Evolutionary conservation across 805 yeast genomes (phyloP), one percentile per base, ranked within the genome.

Genomic region (Tetrapisispora fleetii): DNA sequence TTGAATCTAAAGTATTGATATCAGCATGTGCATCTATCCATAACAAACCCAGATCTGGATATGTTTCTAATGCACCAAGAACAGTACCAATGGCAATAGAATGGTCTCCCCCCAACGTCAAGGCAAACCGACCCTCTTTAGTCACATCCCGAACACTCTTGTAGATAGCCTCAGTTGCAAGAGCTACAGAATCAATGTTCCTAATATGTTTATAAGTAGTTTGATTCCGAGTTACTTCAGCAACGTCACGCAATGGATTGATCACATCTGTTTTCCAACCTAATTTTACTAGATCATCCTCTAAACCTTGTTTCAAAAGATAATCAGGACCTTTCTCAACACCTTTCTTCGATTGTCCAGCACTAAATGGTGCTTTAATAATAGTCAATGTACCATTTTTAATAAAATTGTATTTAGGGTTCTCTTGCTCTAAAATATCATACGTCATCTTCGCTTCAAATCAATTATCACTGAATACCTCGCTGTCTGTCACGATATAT

Each of bases 21-120:
- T 91, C 99, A 18, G 98, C 96, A 66, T 91, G 99, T 0, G 99
- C 99, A 68, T 91, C 99, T 58, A 91, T 83, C 99, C 99, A 91
- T 53, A 91, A 64, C 37, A 91, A 73, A 59, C 95, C 89, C 27
- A 95, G 88, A 57, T 90, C 88, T 18, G 96, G 96, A 64, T 83
- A 73, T 54, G 78, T 76, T 17, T 78, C 79, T 53, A 88, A 74
- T 32, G 90, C 85, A 2, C 95, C 98, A 30, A 87, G 75, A 35
- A 91, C 83, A 10, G 97, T 89, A 45, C 95, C 95, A 59, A 91
- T 88, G 46, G 95, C 98, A 55, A 91, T 84, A 9, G 96, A 88
- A 66, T 91, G 99, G 68, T 91, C 99, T 47, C 99, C 99, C 46
- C 99, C 99, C 47, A 91, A 65, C 2, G 96, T 88, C 47, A 91